Evolutionary conservation across 2,329 filamentous ascomycete genomes (phyloP).

Genomic region (Diatrype stigma): DNA sequence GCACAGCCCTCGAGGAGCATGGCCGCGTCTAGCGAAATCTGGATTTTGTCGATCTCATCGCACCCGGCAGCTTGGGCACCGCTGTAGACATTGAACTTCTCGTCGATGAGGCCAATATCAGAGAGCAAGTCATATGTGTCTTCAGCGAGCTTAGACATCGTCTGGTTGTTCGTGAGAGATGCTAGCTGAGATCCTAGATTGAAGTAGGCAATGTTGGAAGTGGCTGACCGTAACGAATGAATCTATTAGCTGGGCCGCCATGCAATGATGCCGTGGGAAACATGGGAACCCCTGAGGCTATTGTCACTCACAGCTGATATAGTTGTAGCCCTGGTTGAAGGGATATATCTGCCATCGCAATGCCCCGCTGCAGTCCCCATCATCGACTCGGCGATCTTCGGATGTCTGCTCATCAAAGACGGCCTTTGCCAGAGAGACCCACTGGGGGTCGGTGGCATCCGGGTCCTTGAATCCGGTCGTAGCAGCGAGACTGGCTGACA

Average conservation of each 20-base stretch:
- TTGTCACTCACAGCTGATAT: slow-evolving; percentile 32
- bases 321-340: slow-evolving; percentile 48
- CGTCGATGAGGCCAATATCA: slow-evolving; percentile 38
- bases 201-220: slow-evolving; percentile 41
- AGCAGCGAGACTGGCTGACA: slow-evolving; percentile 57
- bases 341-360: slow-evolving; percentile 63
- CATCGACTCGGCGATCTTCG: slow-evolving; percentile 40
- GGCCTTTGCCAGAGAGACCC: slow-evolving; percentile 57
- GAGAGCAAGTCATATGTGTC: slow-evolving; percentile 48
- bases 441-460: slow-evolving; percentile 41
- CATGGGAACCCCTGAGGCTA: background rate
- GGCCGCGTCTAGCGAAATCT: slow-evolving; percentile 47
- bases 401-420: slow-evolving; percentile 57
- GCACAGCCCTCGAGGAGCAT: slow-evolving; percentile 39
- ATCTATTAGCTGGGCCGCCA: background rate
- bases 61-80: slow-evolving; percentile 38
- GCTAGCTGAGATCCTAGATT: slow-evolving; percentile 53
- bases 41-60: slow-evolving; percentile 38
- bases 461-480: slow-evolving; percentile 56
- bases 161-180: slow-evolving; percentile 56
- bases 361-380: slow-evolving; percentile 51
- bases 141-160: slow-evolving; percentile 55
- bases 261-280: background rate
- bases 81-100: slow-evolving; percentile 42
- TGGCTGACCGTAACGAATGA: slow-evolving; percentile 17